These are phyloP conservation scores for Carex arenaria DNA, from an alignment of 202 grass and related monocot genomes.

Conservation along the genomic window DNA sequence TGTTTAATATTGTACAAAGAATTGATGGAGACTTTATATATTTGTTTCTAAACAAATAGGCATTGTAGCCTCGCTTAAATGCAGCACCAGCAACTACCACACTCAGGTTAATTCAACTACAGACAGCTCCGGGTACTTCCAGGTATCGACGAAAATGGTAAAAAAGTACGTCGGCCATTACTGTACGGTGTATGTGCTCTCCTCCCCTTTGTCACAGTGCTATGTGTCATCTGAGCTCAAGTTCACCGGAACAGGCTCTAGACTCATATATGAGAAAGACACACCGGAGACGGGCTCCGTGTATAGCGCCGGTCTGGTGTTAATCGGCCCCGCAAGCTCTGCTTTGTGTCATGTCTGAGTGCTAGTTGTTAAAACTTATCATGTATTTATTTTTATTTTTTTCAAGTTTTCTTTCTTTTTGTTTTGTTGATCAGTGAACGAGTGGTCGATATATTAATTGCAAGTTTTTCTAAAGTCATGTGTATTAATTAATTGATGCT, in stretches of 20 bases:
- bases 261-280: constrained; percentile 14
- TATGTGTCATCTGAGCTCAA: not conserved
- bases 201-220: constrained; percentile 4
- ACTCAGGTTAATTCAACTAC: constrained; percentile 10
- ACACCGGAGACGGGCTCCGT: not conserved
- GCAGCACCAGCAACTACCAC: not conserved
- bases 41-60: not conserved
- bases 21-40: not conserved
- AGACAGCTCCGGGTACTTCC: not conserved
- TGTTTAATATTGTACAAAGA: not conserved
- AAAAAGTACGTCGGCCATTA: constrained; percentile 2
- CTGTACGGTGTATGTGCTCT: not conserved
- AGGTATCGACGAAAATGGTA: not conserved
- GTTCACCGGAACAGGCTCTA: not conserved
- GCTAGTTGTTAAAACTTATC: not conserved
- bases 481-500: not conserved
- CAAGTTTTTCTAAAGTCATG: not conserved
- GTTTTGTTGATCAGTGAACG: too few relatives aligned
- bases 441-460: not conserved
- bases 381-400: not conserved
- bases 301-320: not conserved
- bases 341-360: not conserved
- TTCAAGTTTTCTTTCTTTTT: not conserved
- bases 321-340: not conserved
- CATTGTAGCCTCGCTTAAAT: constrained; percentile 1